These are phyloP conservation scores for Erucastrum elatum DNA, from an alignment of 345 rosid genomes.

Conservation along the genomic window DNA sequence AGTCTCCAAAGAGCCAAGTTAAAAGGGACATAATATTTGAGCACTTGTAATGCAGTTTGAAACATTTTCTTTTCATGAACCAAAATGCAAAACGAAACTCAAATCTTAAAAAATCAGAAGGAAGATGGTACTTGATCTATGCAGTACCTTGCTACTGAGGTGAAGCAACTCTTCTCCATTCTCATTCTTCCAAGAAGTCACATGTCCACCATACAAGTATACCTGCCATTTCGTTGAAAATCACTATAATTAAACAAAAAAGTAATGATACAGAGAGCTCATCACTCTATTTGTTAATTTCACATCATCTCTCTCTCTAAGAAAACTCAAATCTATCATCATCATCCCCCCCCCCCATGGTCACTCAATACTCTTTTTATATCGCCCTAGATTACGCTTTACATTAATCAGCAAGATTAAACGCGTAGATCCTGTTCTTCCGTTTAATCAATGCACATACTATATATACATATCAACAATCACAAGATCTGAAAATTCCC, in stretches of 20 bases:
- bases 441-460: not conserved
- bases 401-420: not conserved
- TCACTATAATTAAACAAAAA: not conserved
- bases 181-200: slow-evolving; percentile 95
- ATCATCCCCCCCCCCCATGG: not conserved
- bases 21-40: not conserved
- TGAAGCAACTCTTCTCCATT: slow-evolving; percentile 82
- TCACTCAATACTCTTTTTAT: not conserved
- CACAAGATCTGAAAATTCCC: slow-evolving; percentile 15
- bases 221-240: slow-evolving; percentile 47
- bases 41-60: not conserved
- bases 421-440: not conserved
- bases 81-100: slow-evolving; percentile 13
- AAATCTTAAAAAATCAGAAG: not conserved
- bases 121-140: not conserved
- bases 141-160: slow-evolving; percentile 70
- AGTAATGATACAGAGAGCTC: not conserved
- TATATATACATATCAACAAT: not conserved
- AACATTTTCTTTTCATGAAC: not conserved
- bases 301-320: not conserved
- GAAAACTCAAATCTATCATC: not conserved
- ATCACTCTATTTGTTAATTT: slow-evolving; percentile 8
- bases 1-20: not conserved
- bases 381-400: not conserved
- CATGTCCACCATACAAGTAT: slow-evolving; percentile 85